A percentile compares a stretch with the other conserved stretches of the same genome.
phyloP scores from a whole-genome alignment of 2,329 filamentous ascomycete genomes.

The Neobulgaria alba region DNA sequence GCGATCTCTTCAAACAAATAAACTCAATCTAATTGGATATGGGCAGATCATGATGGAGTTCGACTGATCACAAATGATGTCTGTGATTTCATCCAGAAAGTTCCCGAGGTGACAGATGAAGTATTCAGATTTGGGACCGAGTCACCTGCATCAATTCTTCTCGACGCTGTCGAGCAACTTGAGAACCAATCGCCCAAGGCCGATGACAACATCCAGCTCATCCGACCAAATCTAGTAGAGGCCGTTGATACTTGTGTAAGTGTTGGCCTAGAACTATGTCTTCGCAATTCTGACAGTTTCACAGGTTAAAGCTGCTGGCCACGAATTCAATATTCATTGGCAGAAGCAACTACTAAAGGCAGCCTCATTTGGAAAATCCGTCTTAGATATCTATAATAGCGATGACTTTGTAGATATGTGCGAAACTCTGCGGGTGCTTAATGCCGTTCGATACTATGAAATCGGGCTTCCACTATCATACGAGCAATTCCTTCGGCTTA shows the following conservation, averaged over 20 bases:
- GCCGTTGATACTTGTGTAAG: constrained; percentile 78
- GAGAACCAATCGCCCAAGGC: constrained; percentile 94
- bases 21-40: constrained; percentile 8
- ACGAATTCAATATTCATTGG: constrained; percentile 85
- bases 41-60: constrained; percentile 67
- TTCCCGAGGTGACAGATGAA: constrained; percentile 76
- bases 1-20: not conserved
- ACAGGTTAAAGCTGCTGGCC: constrained; percentile 72
- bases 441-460: constrained; percentile 85
- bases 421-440: constrained; percentile 84
- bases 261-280: not conserved
- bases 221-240: constrained; percentile 77
- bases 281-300: constrained; percentile 11
- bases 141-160: constrained; percentile 80
- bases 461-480: constrained; percentile 85
- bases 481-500: constrained; percentile 86
- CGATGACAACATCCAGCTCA: constrained; percentile 94
- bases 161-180: constrained; percentile 85
- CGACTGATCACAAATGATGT: constrained; percentile 83
- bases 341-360: constrained; percentile 95
- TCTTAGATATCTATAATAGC: constrained; percentile 93
- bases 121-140: constrained; percentile 85
- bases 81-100: constrained; percentile 96
- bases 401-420: constrained; percentile 99
- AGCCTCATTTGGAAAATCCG: constrained; percentile 94